Evolutionary conservation across 139 green algal genomes (phyloP), one percentile per base, ranked within the genome.

Genomic region (Gonium pectorale): DNA sequence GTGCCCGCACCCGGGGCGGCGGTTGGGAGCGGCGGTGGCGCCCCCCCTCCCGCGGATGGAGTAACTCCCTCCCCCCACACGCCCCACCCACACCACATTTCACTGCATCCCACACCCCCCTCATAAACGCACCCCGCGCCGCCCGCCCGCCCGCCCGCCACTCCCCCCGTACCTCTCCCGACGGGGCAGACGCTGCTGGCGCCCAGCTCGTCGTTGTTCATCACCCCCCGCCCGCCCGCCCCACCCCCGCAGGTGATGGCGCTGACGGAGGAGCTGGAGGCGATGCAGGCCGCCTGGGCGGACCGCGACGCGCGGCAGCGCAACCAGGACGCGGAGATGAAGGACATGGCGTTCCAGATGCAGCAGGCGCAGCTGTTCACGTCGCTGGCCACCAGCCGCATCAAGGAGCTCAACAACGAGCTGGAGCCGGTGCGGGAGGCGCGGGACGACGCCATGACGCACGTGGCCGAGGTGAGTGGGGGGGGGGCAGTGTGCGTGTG

Each of bases 251-350:
- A 83, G 77, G 79, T 77, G 4, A 77, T 85, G 64, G 86, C 67
- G 0, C 66, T 90, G 40, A 71, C 31, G 1, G 80, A 90, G 59
- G 86, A 90, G 80, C 80, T 90, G 72, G 52, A 81, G 31, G 80
- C 86, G 1, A 90, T 90, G 86, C 80, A 90, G 43, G 67, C 44
- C 68, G 86, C 86, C 31, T 90, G 86, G 86, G 79, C 71, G 24
- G 86, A 90, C 49, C 71, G 86, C 11, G 86, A 90, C 54, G 64
- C 81, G 31, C 79, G 79, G 52, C 86, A 90, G 63, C 79, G 86
- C 15, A 51, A 87, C 71, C 52, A 79, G 80, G 80, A 87, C 59
- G 62, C 62, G 0, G 80, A 90, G 86, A 79, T 86, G 60, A 81
- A 81, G 68, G 85, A 85, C 52, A 46, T 88, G 54, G 67, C 51